Base-by-base conservation (phyloP, 2,329 filamentous ascomycete genomes). In the Teratosphaeria viscida region DNA sequence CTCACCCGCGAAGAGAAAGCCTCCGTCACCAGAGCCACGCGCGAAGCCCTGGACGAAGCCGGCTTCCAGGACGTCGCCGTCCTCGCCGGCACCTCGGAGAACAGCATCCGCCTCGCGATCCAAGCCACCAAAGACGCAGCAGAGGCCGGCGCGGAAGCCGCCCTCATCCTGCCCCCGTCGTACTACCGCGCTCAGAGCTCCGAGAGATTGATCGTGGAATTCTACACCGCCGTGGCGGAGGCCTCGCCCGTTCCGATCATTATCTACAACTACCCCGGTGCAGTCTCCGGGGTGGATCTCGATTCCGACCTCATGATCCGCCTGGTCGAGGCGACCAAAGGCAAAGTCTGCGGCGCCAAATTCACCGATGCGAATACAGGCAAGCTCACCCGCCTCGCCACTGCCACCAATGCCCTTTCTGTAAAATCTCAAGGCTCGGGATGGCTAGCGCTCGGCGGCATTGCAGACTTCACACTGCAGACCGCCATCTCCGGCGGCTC, bases 241-340 rank as follows among this genome's bases (percentile, higher is more conserved):
- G 80, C 74, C 47, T 89, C 85, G 56, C 86, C 89, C 5, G 76
- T 94, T 8, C 89, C 89, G n/a, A 73, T 95, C 58, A 82, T 95
- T 64, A 78, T 95, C 55, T 95, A 95, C 82, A 95, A 95, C 79
- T 95, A 94, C 77, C 90, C 90, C 0, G 90, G 89, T 57, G 90
- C 89, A 56, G 90, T 94, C 5, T 82, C 89, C 5, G 90, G 90
- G 56, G 88, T 95, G 70, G 90, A 95, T 74, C 87, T 95, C 83
- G 89, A 94, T 79, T 92, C 88, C 60, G 90, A 95, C 72, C 81
- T 92, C 61, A 82, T 95, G 68, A 90, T 94, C 77, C 82, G 82
- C 71, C 83, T 95, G 43, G 88, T 87, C 53, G 77, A 85, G 71
- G 90, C 95, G 76, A 84, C 85, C 65, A 95, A 95, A 76, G 63